Base-by-base conservation (phyloP, 176 grass and related monocot species). In the Elaeis guineensis region DNA sequence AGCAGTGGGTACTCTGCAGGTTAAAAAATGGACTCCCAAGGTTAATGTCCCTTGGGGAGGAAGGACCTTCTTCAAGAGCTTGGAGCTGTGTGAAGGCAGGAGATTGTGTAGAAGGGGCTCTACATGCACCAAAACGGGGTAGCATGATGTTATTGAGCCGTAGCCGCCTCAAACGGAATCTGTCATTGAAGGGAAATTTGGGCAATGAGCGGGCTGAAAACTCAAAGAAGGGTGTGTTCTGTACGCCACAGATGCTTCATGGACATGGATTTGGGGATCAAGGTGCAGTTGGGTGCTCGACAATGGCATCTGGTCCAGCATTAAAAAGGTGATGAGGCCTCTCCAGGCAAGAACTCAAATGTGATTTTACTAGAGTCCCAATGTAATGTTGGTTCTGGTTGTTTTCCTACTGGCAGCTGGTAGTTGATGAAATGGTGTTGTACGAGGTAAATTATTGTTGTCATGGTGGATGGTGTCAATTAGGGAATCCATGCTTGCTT, bases 1-100 rank as follows among this genome's bases (percentile, higher is more conserved):
- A 95, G 32, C 81, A 89, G 21, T 82, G 84, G 85, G 70, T 81
- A 14, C 74, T 72, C 54, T 95, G 89, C 74, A 84, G 69, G 72
- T 74, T 80, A 24, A 89, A 82, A 72, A 80, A 82, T 50, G 82
- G 85, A 50, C 61, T 77, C 55, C 85, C 84, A 54, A 85, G 72
- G 49, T 80, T 89, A 67, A 88, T 72, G 30, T 82, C 85, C 1
- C 56, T 81, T 28, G 81, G 85, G 23, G 84, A 57, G 19, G 70
- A 95, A 79, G 85, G 81, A 0, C 57, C 84, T 35, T 44, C 35
- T 12, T 89, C 85, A 22, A 82, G 78, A 25, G 79, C 77, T 72
- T 95, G 85, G 85, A 89, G 81, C 53, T 89, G 89, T 61, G 56
- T 78, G 64, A 72, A 75, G 22, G 78, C 64, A 4, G 85, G 75